These are phyloP conservation scores for Puccinia hordei DNA, from an alignment of 1,284 basidiomycete species.

Conservation along the genomic window DNA sequence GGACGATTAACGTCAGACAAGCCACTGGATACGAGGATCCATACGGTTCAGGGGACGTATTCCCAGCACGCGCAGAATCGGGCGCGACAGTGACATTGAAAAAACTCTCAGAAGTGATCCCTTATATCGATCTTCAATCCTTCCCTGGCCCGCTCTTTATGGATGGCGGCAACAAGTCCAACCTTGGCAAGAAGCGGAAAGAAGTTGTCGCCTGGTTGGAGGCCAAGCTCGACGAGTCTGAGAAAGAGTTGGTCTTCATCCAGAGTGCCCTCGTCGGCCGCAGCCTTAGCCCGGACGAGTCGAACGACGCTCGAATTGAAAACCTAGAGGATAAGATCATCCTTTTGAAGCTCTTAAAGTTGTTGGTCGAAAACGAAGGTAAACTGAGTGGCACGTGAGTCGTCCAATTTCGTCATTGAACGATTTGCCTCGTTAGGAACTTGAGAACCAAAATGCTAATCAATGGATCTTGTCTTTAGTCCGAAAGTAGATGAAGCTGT, in stretches of 20 bases:
- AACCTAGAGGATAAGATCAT: conserved; percentile 43
- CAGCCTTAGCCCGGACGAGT: not conserved
- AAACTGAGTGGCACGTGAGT: conserved; percentile 50
- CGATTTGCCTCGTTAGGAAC: not conserved
- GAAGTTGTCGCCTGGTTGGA: conserved; percentile 45
- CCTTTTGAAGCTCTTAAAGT: conserved; percentile 46
- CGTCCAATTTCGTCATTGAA: not conserved
- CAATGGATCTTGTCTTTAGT: not conserved
- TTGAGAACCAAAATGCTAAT: not conserved
- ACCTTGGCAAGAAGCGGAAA: conserved; percentile 44
- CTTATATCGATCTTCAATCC: conserved; percentile 35
- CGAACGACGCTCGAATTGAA: conserved; percentile 1
- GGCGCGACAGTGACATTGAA: conserved; percentile 28
- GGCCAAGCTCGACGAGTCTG: conserved; percentile 25
- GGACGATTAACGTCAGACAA: not conserved
- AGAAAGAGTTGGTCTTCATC: conserved; percentile 38
- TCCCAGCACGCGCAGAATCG: not conserved
- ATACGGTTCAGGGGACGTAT: conserved; percentile 19
- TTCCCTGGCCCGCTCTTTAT: conserved; percentile 50
- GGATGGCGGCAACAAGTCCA: conserved; percentile 50
- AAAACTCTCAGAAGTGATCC: conserved; percentile 39
- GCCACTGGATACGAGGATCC: conserved; percentile 39
- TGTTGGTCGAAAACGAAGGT: conserved; percentile 48
- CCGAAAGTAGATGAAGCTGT: conserved; percentile 48
- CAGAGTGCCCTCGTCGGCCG: conserved; percentile 20